Evolutionary conservation across 257 asterid species (phyloP), one percentile per base, ranked within the genome.

Genomic region (Mitragyna speciosa): DNA sequence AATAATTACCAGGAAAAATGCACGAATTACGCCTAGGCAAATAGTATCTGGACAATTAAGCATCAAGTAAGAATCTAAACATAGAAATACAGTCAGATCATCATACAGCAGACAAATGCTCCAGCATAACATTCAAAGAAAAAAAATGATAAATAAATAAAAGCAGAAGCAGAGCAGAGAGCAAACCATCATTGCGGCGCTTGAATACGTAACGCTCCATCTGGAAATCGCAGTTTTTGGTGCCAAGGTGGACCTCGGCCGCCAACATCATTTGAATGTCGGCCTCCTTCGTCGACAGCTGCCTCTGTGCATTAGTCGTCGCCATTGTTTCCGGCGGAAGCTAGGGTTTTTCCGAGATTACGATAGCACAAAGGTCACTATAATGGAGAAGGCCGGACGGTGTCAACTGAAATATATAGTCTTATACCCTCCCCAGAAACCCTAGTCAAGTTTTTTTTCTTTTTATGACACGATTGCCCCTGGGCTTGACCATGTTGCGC

Each of bases 181-280:
- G 39, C 43, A n/a, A 30, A 86, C 89, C 89, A 41, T 86, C 87
- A n/a, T 79, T 86, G 22, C 89, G 86, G 77, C 87, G 87, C 83
- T 84, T 86, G 84, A 81, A 82, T 31, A 82, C 85, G 68, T 86
- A 86, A 10, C 89, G 84, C 71, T 86, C 89, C 89, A 84, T 86
- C 66, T 86, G 87, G 11, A 81, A 86, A 54, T 86, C 85, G 49
- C 84, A 86, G 78, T 81, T 84, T 28, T 86, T 86, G 30, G 89
- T 86, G 72, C 89, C 89, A 51, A 86, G 86, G 76, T 86, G 89
- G 58, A 86, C 89, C 64, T 86, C 87, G 67, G 89, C 87, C 0
- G 89, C 89, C 75, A 86, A 73, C 89, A 86, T 86, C 87, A 84
- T 79, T 73, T 79, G 87, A 31, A 86, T 82, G 78, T 86, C 87